phyloP scores from a whole-genome alignment of 257 asterid genomes.

The Echites panduratus region DNA sequence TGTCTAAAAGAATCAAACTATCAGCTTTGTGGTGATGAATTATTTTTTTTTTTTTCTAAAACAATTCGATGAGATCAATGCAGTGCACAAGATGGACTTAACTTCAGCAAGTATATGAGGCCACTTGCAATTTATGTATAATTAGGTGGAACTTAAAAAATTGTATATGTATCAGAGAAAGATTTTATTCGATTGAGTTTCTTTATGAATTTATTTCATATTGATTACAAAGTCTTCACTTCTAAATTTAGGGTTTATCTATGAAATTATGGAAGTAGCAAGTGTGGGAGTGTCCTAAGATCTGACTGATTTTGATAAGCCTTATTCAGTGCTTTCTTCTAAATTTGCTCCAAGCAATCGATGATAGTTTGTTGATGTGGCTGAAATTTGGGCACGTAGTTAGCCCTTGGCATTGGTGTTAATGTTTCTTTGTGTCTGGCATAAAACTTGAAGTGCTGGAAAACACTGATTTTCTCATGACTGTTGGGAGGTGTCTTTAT shows the following conservation, averaged over 20 bases:
- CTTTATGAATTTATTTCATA: background rate
- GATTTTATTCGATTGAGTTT: background rate
- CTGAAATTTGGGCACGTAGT: background rate
- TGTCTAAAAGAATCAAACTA: background rate
- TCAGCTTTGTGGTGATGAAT: background rate
- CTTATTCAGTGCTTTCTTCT: background rate
- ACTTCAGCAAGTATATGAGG: background rate
- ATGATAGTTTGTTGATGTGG: background rate
- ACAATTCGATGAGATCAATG: background rate
- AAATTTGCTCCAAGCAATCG: background rate
- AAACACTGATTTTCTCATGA: background rate
- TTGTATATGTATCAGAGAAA: background rate
- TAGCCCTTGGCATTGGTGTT: background rate
- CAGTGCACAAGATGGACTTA: background rate
- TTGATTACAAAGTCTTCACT: background rate
- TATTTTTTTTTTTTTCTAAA: background rate
- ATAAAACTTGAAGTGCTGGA: background rate
- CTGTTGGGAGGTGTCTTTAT: background rate
- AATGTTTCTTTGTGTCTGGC: background rate
- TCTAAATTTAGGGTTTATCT: background rate
- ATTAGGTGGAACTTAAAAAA: background rate
- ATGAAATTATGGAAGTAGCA: background rate
- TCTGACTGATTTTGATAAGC: background rate
- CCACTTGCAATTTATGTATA: background rate
- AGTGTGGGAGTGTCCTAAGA: background rate